These are phyloP conservation scores for Linnemannia exigua DNA, from an alignment of 192 early-diverging fungal genomes.

Conservation along the genomic window DNA sequence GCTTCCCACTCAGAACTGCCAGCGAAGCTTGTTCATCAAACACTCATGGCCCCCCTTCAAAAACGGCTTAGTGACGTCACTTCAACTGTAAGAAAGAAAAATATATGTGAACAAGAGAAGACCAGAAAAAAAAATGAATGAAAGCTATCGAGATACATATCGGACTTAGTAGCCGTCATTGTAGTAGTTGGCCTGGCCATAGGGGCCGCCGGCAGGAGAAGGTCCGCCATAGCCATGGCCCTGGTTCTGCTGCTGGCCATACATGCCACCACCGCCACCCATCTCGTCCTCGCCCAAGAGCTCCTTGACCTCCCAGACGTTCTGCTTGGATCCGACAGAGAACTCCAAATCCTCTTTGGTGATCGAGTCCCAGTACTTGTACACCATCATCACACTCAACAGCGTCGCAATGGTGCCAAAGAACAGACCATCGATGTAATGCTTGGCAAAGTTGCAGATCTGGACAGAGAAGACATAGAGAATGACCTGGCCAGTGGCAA, in stretches of 20 bases:
- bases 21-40: no score
- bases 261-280: constrained; percentile 25
- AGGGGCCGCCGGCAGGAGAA: constrained; percentile 21
- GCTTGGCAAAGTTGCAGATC: constrained; percentile 84
- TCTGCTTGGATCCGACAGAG: constrained; percentile 85
- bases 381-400: constrained; percentile 94
- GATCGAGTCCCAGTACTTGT: constrained; percentile 95
- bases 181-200: constrained; percentile 49
- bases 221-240: constrained; percentile 15
- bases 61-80: neutral
- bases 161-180: constrained; percentile 33
- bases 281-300: constrained; percentile 68
- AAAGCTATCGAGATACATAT: neutral
- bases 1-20: no score
- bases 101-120: neutral
- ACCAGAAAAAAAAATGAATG: constrained; percentile 5
- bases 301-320: constrained; percentile 89
- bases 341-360: constrained; percentile 95
- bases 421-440: constrained; percentile 94
- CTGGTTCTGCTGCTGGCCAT: constrained; percentile 18
- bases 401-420: constrained; percentile 86
- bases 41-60: neutral
- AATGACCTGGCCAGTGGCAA: constrained; percentile 79
- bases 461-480: constrained; percentile 76
- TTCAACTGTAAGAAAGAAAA: neutral